Conservation (phyloP, 805 yeast species). For the Wickerhamiella brachini region DNA sequence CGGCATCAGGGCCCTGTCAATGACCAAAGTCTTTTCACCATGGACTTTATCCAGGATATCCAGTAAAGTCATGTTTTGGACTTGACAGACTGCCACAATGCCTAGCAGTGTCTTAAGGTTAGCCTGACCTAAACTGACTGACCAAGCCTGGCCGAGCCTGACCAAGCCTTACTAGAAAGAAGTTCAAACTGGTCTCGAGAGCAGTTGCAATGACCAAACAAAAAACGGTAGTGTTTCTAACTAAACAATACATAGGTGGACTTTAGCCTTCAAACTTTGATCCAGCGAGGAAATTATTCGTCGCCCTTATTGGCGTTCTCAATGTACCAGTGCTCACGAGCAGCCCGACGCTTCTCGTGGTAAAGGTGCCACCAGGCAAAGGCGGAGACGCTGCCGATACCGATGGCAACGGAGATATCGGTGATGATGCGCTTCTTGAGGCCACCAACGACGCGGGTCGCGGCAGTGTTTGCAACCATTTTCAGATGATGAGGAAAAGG, state of each 20-base stretch:
- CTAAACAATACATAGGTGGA: not conserved
- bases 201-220: too few relatives aligned
- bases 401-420: slow-evolving; percentile 43
- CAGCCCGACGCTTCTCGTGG: slow-evolving; percentile 61
- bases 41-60: slow-evolving; percentile 19
- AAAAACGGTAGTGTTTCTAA: not conserved
- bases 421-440: slow-evolving; percentile 68
- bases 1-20: slow-evolving; percentile 36
- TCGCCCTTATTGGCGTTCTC: slow-evolving; percentile 57
- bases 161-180: too few relatives aligned
- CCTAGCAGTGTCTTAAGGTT: too few relatives aligned
- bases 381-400: slow-evolving; percentile 49
- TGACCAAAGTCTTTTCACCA: slow-evolving; percentile 18
- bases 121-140: too few relatives aligned
- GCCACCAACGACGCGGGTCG: slow-evolving; percentile 45
- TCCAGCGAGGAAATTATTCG: slow-evolving; percentile 5
- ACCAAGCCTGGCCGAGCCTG: too few relatives aligned
- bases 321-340: slow-evolving; percentile 77
- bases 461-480: slow-evolving; percentile 20
- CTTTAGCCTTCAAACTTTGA: not conserved
- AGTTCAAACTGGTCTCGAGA: too few relatives aligned
- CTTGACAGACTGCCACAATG: too few relatives aligned
- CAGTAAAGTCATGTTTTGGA: slow-evolving; percentile 3
- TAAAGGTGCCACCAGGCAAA: slow-evolving; percentile 72
- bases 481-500: not conserved